Evolutionary conservation across 495 filamentous ascomycete species (phyloP).

Genomic region (Hypoxylon trugodes): DNA sequence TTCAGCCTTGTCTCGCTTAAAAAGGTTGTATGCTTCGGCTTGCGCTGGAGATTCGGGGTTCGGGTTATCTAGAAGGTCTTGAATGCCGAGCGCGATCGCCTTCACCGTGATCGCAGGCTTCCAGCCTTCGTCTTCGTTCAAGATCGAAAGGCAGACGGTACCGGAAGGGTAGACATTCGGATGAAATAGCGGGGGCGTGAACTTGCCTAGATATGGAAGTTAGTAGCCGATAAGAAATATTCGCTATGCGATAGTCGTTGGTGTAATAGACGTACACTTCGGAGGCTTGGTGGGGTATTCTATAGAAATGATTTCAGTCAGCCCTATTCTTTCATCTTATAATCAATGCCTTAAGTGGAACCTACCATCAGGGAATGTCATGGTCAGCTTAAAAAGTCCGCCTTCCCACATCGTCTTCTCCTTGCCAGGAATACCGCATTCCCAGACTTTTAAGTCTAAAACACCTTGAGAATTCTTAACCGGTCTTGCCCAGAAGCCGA

Average conservation of each 20-base stretch:
- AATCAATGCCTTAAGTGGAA: slow-evolving; percentile 20
- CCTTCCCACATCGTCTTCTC: slow-evolving; percentile 97
- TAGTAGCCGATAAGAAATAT: slow-evolving; percentile 34
- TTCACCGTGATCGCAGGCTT: slow-evolving; percentile 98
- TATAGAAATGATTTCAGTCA: slow-evolving; percentile 51
- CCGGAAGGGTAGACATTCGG: slow-evolving; percentile 99
- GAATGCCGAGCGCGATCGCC: slow-evolving; percentile 93
- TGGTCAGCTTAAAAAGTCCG: slow-evolving; percentile 90
- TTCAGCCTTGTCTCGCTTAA: slow-evolving; percentile 85
- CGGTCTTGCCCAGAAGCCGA: slow-evolving; percentile 95
- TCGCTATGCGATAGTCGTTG: not conserved
- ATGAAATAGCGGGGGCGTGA: slow-evolving; percentile 94
- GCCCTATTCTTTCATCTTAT: slow-evolving; percentile 24
- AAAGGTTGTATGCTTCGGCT: slow-evolving; percentile 96
- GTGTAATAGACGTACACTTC: slow-evolving; percentile 75
- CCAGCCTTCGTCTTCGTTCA: slow-evolving; percentile 99
- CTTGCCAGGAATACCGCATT: slow-evolving; percentile 95
- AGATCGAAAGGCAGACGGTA: slow-evolving; percentile 94
- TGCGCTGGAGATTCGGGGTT: slow-evolving; percentile 98
- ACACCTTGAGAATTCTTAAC: slow-evolving; percentile 79
- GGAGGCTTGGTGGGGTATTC: slow-evolving; percentile 99
- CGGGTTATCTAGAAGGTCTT: slow-evolving; percentile 93
- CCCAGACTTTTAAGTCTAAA: slow-evolving; percentile 93
- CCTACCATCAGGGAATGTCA: slow-evolving; percentile 94
- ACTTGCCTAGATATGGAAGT: slow-evolving; percentile 76